Evolutionary conservation across 192 early-diverging fungal species (phyloP).

Genomic region (Cetraspora pellucida): DNA sequence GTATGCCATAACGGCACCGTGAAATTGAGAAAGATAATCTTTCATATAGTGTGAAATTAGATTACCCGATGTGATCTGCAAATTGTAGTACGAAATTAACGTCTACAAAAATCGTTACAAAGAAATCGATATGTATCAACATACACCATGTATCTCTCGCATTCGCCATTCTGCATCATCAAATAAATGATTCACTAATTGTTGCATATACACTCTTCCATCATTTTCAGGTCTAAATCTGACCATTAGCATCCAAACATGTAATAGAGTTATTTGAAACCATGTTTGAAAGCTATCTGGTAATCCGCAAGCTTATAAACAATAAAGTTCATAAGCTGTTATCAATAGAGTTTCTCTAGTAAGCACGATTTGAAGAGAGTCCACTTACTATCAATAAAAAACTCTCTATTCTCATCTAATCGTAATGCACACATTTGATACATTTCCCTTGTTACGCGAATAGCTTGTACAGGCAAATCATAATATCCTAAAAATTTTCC

Average conservation of each 20-base stretch:
- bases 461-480: conserved; percentile 32
- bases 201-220: conserved; percentile 83
- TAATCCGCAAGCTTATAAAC: conserved; percentile 55
- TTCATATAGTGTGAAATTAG: conserved; percentile 77
- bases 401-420: conserved; percentile 43
- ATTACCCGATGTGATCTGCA: conserved; percentile 65
- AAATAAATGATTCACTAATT: conserved; percentile 86
- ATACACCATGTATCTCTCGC: conserved; percentile 73
- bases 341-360: no score
- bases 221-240: conserved; percentile 71
- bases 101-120: background rate
- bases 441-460: conserved; percentile 41
- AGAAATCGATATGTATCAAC: conserved; percentile 13
- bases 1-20: conserved; percentile 87
- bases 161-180: conserved; percentile 86
- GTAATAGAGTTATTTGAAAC: conserved; percentile 88
- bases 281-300: conserved; percentile 93
- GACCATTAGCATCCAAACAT: conserved; percentile 93
- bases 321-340: no score
- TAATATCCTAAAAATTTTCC: conserved; percentile 12
- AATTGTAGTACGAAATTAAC: conserved; percentile 1
- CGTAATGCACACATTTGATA: conserved; percentile 48
- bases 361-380: background rate
- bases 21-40: conserved; percentile 81
- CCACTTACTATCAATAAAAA: conserved; percentile 44